These are phyloP conservation scores for Ruellia speciosa DNA, from an alignment of 305 asterid genomes.

Conservation along the genomic window DNA sequence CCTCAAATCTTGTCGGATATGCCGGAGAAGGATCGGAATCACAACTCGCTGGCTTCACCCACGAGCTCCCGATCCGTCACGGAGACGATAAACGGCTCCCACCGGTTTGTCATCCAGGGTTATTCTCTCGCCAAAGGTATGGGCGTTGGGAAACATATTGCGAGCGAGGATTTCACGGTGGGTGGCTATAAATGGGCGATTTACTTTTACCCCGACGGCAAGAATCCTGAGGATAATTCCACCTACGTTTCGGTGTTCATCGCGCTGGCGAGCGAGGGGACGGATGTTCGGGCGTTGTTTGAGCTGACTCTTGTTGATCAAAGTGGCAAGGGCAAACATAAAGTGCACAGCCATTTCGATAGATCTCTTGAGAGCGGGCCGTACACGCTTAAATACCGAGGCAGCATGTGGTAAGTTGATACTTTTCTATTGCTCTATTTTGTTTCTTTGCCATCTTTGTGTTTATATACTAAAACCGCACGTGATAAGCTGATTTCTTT, in stretches of 20 bases:
- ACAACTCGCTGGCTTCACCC: conserved; percentile 26
- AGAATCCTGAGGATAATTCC: conserved; percentile 57
- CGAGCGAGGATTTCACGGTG: conserved; percentile 55
- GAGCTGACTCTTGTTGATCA: conserved; percentile 62
- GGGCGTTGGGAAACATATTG: conserved; percentile 65
- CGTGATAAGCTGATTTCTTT: neutral
- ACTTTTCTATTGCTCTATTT: neutral
- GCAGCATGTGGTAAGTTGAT: conserved; percentile 59
- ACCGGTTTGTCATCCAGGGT: conserved; percentile 50
- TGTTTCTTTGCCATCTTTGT: neutral
- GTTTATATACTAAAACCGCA: neutral
- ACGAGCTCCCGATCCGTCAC: conserved; percentile 51
- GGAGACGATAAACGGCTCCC: conserved; percentile 60
- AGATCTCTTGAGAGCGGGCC: conserved; percentile 68
- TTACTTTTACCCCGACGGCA: conserved; percentile 69
- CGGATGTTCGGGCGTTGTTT: conserved; percentile 66
- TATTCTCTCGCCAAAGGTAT: conserved; percentile 63
- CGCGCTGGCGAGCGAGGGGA: conserved; percentile 64
- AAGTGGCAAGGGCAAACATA: conserved; percentile 63
- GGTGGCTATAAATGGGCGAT: conserved; percentile 74
- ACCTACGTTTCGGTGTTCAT: conserved; percentile 58
- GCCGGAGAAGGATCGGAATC: conserved; percentile 10
- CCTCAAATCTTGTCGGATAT: conserved; percentile 13
- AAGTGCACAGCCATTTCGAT: conserved; percentile 67
- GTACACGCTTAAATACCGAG: conserved; percentile 49